A percentile compares a stretch with the other conserved stretches of the same genome.
Evolutionary conservation across 139 green algal genomes (phyloP).

Genomic region (Haematococcus lacustris): DNA sequence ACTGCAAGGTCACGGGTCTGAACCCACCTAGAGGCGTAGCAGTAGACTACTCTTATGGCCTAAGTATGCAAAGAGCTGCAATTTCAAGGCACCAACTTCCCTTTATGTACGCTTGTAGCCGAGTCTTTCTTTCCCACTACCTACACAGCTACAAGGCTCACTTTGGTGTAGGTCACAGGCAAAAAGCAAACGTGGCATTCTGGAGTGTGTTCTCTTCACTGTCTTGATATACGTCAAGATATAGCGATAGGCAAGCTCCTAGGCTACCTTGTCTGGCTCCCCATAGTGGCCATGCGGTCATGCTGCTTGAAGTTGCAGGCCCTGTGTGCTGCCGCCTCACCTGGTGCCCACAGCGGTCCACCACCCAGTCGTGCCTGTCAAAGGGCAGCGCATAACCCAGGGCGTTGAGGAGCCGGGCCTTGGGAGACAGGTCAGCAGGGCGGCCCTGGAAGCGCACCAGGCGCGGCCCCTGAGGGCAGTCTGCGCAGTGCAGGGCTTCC

Average conservation of each 20-base stretch:
- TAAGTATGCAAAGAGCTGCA: no score
- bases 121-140: no score
- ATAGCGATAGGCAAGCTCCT: no score
- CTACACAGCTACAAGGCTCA: not conserved
- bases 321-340: conserved; percentile 23
- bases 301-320: not conserved
- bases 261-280: not conserved
- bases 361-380: conserved; percentile 92
- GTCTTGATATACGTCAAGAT: no score
- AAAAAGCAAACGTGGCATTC: not conserved
- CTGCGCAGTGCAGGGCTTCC: conserved; percentile 56
- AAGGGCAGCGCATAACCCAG: conserved; percentile 86
- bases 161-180: not conserved
- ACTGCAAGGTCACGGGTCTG: no score
- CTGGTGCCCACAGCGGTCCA: conserved; percentile 77
- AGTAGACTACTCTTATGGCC: no score
- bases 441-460: conserved; percentile 74
- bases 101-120: no score
- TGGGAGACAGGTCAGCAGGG: conserved; percentile 80
- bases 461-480: conserved; percentile 42
- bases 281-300: not conserved
- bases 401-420: conserved; percentile 82
- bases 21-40: no score
- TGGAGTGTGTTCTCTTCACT: no score
- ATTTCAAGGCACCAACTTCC: no score